Evolutionary conservation across 331 rosid genomes (phyloP).

Genomic region (Pyrus hybrid): DNA sequence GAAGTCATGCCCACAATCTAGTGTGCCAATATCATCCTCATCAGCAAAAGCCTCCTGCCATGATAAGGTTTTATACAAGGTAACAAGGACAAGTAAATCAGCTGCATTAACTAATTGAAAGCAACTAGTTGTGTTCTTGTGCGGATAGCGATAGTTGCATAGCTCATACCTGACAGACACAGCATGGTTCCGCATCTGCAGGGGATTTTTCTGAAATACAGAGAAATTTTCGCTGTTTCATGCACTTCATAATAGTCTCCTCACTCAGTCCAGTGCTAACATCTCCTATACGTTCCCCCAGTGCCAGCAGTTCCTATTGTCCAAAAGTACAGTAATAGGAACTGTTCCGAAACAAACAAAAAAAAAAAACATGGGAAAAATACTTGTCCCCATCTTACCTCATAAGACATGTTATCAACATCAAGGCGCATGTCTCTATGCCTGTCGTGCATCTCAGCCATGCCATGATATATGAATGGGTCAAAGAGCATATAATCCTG

Average conservation of each 20-base stretch:
- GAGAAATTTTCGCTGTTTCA: slow-evolving; percentile 39
- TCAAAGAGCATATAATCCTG: slow-evolving; percentile 82
- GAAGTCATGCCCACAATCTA: slow-evolving; percentile 84
- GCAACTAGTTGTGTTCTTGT: neutral
- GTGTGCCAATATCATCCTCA: slow-evolving; percentile 59
- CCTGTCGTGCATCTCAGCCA: slow-evolving; percentile 81
- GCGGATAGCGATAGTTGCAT: neutral
- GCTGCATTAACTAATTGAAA: neutral
- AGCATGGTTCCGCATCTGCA: slow-evolving; percentile 61
- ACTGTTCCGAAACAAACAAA: neutral
- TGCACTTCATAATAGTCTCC: slow-evolving; percentile 39
- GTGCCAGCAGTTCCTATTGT: slow-evolving; percentile 68
- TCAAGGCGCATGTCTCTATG: slow-evolving; percentile 94
- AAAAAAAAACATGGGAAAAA: neutral
- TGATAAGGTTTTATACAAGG: slow-evolving; percentile 3
- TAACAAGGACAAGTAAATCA: slow-evolving; percentile 1
- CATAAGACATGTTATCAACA: slow-evolving; percentile 88
- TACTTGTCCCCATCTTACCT: slow-evolving; percentile 39
- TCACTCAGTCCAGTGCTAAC: slow-evolving; percentile 73
- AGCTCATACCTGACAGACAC: slow-evolving; percentile 66
- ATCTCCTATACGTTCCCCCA: slow-evolving; percentile 79
- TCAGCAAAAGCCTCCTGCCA: slow-evolving; percentile 57
- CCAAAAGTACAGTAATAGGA: slow-evolving; percentile 12
- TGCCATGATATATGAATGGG: slow-evolving; percentile 62
- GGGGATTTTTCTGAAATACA: slow-evolving; percentile 24